A percentile compares a stretch with the other conserved stretches of the same genome.
These are phyloP conservation scores for Candida succiphila DNA, from an alignment of 805 yeast species.

Conservation along the genomic window DNA sequence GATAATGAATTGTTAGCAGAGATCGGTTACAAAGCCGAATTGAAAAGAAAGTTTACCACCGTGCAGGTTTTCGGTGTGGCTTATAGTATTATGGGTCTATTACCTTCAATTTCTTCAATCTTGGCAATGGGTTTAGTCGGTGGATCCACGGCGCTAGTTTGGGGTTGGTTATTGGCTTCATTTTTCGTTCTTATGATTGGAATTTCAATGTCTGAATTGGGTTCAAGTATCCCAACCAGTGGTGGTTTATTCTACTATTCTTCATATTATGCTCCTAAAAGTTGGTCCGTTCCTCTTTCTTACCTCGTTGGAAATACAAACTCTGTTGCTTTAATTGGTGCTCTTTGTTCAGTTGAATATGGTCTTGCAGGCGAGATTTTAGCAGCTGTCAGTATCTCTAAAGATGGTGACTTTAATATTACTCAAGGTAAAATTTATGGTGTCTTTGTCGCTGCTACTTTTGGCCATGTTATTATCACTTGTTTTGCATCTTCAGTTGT, in stretches of 20 bases:
- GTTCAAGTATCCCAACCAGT: constrained; percentile 57
- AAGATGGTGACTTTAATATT: constrained; percentile 27
- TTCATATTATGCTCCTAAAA: constrained; percentile 30
- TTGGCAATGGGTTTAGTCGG: constrained; percentile 29
- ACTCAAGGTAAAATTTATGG: constrained; percentile 29
- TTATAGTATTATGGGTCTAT: constrained; percentile 44
- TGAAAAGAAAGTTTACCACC: constrained; percentile 41
- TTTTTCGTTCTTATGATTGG: constrained; percentile 44
- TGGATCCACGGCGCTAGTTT: constrained; percentile 44
- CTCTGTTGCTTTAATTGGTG: constrained; percentile 31
- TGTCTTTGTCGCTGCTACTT: constrained; percentile 28
- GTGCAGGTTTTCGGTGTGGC: constrained; percentile 45
- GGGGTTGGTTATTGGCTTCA: constrained; percentile 43
- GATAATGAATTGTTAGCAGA: constrained; percentile 30
- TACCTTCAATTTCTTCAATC: constrained; percentile 34
- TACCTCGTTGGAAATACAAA: constrained; percentile 31
- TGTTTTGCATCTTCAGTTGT: constrained; percentile 26
- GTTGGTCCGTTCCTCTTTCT: constrained; percentile 23
- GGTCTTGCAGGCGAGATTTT: constrained; percentile 31
- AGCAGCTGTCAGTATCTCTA: constrained; percentile 27
- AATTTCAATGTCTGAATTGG: constrained; percentile 49
- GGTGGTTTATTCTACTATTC: constrained; percentile 66
- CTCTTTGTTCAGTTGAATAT: constrained; percentile 31
- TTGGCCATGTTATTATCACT: constrained; percentile 23
- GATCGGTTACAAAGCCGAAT: constrained; percentile 49